These are phyloP conservation scores for Trichothecium sympodiale DNA, from an alignment of 2,329 filamentous ascomycete species.

Conservation along the genomic window DNA sequence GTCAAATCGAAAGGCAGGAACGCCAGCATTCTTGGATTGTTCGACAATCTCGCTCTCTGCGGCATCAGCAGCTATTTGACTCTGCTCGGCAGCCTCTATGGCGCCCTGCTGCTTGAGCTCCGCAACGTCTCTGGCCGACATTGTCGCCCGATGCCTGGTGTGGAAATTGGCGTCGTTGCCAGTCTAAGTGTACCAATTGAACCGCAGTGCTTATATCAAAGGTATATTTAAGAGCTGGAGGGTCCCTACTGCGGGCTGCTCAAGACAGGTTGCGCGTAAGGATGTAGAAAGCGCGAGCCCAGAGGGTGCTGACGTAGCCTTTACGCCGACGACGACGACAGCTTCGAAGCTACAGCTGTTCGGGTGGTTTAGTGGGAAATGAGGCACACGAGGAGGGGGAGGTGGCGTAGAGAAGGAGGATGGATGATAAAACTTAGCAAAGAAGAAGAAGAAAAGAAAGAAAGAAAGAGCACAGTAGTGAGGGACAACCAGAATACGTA, in stretches of 20 bases:
- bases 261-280: neutral
- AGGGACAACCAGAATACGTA: slow-evolving; percentile 6
- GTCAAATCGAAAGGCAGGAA: slow-evolving; percentile 75
- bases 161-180: slow-evolving; percentile 5
- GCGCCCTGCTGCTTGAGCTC: slow-evolving; percentile 78
- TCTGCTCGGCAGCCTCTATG: slow-evolving; percentile 56
- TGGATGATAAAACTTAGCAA: neutral
- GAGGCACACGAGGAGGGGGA: no score
- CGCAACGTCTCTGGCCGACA: slow-evolving; percentile 22
- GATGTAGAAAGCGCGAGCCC: neutral
- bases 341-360: neutral
- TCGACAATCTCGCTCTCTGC: slow-evolving; percentile 65
- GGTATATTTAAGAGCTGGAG: no score
- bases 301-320: neutral
- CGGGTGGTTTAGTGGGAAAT: no score
- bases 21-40: slow-evolving; percentile 69
- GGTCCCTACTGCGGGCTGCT: neutral
- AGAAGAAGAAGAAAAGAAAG: slow-evolving; percentile 8
- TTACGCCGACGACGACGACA: slow-evolving; percentile 1
- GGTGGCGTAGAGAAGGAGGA: no score
- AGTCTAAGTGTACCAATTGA: slow-evolving; percentile 12
- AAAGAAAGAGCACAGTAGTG: slow-evolving; percentile 7
- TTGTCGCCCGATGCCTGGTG: slow-evolving; percentile 12
- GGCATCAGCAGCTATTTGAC: slow-evolving; percentile 51
- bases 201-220: neutral